Evolutionary conservation across 352 stramenopile species (phyloP).

Genomic region (Hyaloperonospora arabidopsidis): DNA sequence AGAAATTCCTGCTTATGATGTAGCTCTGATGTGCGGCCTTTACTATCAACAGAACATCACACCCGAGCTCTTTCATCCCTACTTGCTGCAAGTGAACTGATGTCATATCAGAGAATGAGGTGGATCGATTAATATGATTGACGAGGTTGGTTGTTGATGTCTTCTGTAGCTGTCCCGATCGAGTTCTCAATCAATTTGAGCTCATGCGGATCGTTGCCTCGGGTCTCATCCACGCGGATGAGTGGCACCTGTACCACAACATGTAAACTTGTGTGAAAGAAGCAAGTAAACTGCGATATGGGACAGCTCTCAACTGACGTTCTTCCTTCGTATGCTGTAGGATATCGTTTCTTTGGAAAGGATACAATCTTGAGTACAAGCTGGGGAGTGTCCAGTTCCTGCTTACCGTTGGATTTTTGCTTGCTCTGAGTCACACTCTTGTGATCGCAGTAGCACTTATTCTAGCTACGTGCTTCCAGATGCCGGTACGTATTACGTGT

Average conservation of each 20-base stretch:
- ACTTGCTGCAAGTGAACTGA: slow-evolving; percentile 33
- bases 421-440: slow-evolving; percentile 56
- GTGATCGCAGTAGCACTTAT: slow-evolving; percentile 38
- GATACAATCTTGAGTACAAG: slow-evolving; percentile 70
- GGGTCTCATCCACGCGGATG: slow-evolving; percentile 78
- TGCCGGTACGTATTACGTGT: slow-evolving; percentile 12
- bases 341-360: slow-evolving; percentile 83
- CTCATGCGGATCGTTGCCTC: slow-evolving; percentile 55
- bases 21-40: slow-evolving; percentile 44
- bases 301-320: background rate
- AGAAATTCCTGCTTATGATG: background rate
- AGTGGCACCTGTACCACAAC: slow-evolving; percentile 89
- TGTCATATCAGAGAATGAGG: background rate
- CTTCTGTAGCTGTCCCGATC: slow-evolving; percentile 56
- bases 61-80: slow-evolving; percentile 32
- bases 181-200: slow-evolving; percentile 37
- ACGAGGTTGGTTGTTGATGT: background rate
- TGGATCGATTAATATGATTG: slow-evolving; percentile 1
- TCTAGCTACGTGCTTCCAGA: slow-evolving; percentile 24
- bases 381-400: slow-evolving; percentile 51
- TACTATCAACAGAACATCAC: slow-evolving; percentile 43
- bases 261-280: slow-evolving; percentile 48
- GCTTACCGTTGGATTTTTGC: slow-evolving; percentile 36
- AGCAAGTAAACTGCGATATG: no score
- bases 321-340: slow-evolving; percentile 23